Base-by-base conservation (phyloP, 148 eudicot species). In the Spergularia bocconei region DNA sequence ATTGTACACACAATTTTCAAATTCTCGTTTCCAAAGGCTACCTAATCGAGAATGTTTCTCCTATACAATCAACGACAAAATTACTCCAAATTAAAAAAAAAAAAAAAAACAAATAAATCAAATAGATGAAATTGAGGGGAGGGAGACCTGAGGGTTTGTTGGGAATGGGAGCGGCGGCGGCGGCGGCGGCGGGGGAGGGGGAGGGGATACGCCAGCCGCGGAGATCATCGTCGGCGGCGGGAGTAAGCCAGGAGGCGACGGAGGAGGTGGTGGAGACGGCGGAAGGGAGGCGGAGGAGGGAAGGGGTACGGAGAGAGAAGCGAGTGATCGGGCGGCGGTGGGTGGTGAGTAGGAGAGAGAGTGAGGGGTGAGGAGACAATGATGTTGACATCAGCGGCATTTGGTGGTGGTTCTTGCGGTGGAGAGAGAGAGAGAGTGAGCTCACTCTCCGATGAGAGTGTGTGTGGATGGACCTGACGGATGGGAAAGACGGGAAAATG, bases 171-270 rank as follows among this genome's bases (percentile, higher is more conserved):
- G 80, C 13, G 75, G 87, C 86, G 12, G 74, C 36, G 36, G 36
- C 36, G 36, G 80, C 60, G 5, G 74, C 73, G 69, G 36, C 36
- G 36, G 80, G 48, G 5, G 74, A 71, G 69, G 80, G 16, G 77
- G 87, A 85, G 12, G 74, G 72, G 71, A 82, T 13, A 7, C 72
- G 85, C 98, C 98, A 93, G n/a, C 98, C 98, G 74, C 85, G 87
- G 50, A 73, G 91, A 8, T 70, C 85, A 59, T 88, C 88, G 71
- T 68, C 60, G 5, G 74, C 73, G 69, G 79, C 85, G 17, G 83
- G 70, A 19, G 74, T 44, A 29, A 80, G 16, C 98, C 97, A 93
- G 0, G 92, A 84, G 51, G 81, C 13, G 13, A 76, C 50, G 29
- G 73, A 33, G 67, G 72, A 65, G 0, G 71, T 74, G 44, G 71